Base-by-base conservation (phyloP, 805 yeast genomes). In the Barnettozyma salicaria region DNA sequence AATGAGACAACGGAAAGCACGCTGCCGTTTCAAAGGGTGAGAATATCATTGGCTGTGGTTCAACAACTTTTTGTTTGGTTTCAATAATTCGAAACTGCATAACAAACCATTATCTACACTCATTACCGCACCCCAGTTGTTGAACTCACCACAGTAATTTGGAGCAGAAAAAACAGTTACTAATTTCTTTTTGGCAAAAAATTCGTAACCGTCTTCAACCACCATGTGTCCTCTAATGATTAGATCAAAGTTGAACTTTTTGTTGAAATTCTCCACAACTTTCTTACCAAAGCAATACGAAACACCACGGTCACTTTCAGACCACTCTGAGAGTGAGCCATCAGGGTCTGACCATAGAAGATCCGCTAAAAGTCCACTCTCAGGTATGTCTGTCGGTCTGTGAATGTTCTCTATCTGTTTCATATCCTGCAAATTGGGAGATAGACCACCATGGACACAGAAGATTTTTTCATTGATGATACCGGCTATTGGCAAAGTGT, bases 121-220 rank as follows among this genome's bases (percentile, higher is more conserved):
- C 97, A 92, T 88, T 4, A 90, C 97, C 1, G 98, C 98, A 21
- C 96, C 96, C 96, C 96, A 87, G 54, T 87, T 87, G 57, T 88
- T 68, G 41, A 67, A 67, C 38, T 67, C 72, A 22, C 72, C 72
- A 52, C 72, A 59, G 52, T 84, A 84, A 54, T 84, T 84, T 4
- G 94, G 94, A 4, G 92, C 94, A 43, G 80, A 74, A 51, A 84
- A 84, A 1, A 84, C 78, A 0, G 94, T 84, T 1, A 84, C 92
- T 39, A 84, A 63, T 55, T 77, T 78, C 50, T 86, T 65, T 52
- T 76, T 78, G 42, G 78, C 79, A 57, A 80, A 84, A 55, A 84
- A 84, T 55, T 84, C 92, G 55, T 84, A 84, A 3, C 94, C 94
- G 55, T 84, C 90, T 56, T 84, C 90, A 26, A 84, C 94, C 30